Evolutionary conservation across 352 stramenopile genomes (phyloP).

Genomic region (Stephanocyclus meneghinianus): DNA sequence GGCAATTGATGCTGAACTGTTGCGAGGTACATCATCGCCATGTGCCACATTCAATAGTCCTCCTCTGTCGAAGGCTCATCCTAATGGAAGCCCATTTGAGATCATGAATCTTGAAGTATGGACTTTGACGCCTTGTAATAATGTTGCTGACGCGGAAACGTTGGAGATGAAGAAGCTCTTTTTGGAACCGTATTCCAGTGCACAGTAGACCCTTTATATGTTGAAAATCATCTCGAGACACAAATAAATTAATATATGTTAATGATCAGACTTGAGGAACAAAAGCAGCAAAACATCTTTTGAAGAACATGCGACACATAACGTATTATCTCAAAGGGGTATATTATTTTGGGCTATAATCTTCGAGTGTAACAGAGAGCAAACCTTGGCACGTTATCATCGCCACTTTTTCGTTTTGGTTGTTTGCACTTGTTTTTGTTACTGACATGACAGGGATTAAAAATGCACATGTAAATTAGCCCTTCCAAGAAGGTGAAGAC

Average conservation of each 20-base stretch:
- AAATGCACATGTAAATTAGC: too few relatives aligned
- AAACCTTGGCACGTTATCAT: too few relatives aligned
- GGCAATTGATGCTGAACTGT: conserved; percentile 69
- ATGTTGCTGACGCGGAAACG: conserved; percentile 56
- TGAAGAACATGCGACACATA: too few relatives aligned
- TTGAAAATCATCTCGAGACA: not conserved
- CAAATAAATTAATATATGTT: not conserved
- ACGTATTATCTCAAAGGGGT: too few relatives aligned
- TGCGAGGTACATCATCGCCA: conserved; percentile 49
- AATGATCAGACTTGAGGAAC: not conserved
- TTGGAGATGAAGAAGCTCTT: conserved; percentile 69
- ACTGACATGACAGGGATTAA: too few relatives aligned
- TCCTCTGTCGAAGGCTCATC: conserved; percentile 42
- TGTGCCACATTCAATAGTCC: conserved; percentile 76
- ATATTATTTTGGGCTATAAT: too few relatives aligned
- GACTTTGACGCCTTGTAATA: conserved; percentile 65
- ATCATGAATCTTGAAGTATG: conserved; percentile 79
- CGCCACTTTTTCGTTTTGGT: too few relatives aligned
- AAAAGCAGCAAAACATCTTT: too few relatives aligned
- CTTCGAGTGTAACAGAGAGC: too few relatives aligned
- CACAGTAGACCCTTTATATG: not conserved
- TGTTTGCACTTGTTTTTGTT: too few relatives aligned
- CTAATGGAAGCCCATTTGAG: conserved; percentile 67
- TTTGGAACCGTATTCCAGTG: conserved; percentile 33
- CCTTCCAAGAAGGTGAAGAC: too few relatives aligned